Evolutionary conservation across 129 eudicot species (phyloP).

Genomic region (Cynara cardunculus): DNA sequence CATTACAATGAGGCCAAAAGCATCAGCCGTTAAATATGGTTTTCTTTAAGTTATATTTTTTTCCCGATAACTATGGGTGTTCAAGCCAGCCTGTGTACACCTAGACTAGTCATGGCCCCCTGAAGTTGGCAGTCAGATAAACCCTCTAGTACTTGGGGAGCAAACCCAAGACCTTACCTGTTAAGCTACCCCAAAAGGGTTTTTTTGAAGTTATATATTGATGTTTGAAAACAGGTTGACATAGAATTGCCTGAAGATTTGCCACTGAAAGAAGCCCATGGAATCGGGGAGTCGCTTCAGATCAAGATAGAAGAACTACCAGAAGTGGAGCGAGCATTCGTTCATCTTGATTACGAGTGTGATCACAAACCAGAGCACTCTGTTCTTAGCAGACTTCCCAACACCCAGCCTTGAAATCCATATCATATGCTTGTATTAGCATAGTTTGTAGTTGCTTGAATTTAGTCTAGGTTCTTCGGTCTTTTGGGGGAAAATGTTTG

Average conservation of each 20-base stretch:
- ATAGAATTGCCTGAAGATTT: conserved; percentile 72
- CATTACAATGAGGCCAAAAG: not conserved
- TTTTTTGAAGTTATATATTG: not conserved
- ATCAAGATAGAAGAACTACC: conserved; percentile 66
- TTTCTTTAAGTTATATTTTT: not conserved
- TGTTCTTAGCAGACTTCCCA: conserved; percentile 55
- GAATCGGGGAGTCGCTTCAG: conserved; percentile 67
- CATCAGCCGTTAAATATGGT: not conserved
- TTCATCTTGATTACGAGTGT: conserved; percentile 77
- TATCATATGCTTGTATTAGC: not conserved
- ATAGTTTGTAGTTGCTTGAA: conserved; percentile 7
- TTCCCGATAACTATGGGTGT: not conserved
- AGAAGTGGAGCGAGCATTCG: conserved; percentile 80
- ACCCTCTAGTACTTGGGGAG: not conserved
- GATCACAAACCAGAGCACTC: conserved; percentile 83
- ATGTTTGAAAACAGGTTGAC: conserved; percentile 44
- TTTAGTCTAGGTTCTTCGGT: conserved; percentile 3
- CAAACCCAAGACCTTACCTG: not conserved
- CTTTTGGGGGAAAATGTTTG: not conserved
- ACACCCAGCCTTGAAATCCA: conserved; percentile 41
- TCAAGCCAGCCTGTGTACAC: not conserved
- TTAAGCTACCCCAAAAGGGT: not conserved
- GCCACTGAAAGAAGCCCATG: conserved; percentile 67
- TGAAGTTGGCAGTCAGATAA: not conserved
- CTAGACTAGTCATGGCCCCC: not conserved